Evolutionary conservation across 2,329 filamentous ascomycete species (phyloP).

Genomic region (Kalaharituber pfeilii): DNA sequence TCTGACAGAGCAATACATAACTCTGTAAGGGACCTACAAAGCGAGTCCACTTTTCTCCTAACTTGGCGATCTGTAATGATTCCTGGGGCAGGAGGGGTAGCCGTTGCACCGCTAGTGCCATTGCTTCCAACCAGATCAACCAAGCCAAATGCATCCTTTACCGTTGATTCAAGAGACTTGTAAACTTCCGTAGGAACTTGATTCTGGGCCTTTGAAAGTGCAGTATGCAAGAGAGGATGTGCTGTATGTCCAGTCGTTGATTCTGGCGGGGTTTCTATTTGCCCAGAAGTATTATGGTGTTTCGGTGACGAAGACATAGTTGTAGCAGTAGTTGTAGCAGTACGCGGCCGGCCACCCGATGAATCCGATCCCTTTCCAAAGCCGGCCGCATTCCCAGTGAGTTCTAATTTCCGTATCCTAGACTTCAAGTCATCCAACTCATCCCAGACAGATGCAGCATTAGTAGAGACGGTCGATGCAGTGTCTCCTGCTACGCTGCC

Average conservation of each 20-base stretch:
- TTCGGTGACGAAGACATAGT: constrained; percentile 84
- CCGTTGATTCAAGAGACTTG: constrained; percentile 60
- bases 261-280: constrained; percentile 21
- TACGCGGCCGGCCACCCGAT: constrained; percentile 60
- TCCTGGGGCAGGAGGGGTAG: constrained; percentile 40
- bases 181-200: constrained; percentile 56
- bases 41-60: constrained; percentile 74
- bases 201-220: constrained; percentile 58
- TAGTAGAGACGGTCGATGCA: constrained; percentile 75
- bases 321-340: constrained; percentile 78
- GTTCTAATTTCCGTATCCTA: constrained; percentile 72
- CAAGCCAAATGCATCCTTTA: constrained; percentile 62
- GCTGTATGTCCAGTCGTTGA: constrained; percentile 26
- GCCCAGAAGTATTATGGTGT: constrained; percentile 37
- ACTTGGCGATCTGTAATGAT: constrained; percentile 63
- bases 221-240: constrained; percentile 64
- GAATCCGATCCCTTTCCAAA: constrained; percentile 29
- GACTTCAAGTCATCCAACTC: constrained; percentile 92
- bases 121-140: constrained; percentile 59
- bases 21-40: constrained; percentile 85
- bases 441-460: constrained; percentile 87
- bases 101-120: constrained; percentile 51
- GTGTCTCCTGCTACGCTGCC: constrained; percentile 40
- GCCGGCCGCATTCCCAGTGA: constrained; percentile 71
- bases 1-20: constrained; percentile 71